These are phyloP conservation scores for Cordia subcordata DNA, from an alignment of 257 asterid species.

Conservation along the genomic window DNA sequence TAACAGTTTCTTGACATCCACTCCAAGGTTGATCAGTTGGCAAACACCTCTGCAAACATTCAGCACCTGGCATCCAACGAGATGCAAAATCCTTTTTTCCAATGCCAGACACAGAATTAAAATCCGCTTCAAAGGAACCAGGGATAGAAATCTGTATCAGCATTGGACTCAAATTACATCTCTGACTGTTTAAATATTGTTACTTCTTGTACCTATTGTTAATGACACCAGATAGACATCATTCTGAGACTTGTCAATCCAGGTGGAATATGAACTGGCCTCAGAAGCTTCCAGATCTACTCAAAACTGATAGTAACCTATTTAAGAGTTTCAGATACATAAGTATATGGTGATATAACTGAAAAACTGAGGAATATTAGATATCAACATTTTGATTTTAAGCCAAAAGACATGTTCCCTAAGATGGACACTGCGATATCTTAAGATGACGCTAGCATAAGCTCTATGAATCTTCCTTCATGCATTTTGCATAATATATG, in stretches of 20 bases:
- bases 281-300: background rate
- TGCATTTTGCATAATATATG: too few relatives aligned
- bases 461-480: too few relatives aligned
- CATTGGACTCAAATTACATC: background rate
- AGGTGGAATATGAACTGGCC: background rate
- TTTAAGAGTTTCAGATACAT: background rate
- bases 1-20: constrained; percentile 8
- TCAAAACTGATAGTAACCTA: background rate
- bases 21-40: constrained; percentile 13
- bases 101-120: constrained; percentile 10
- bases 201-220: background rate
- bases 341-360: background rate
- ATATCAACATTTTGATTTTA: too few relatives aligned
- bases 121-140: constrained; percentile 19
- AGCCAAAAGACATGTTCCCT: too few relatives aligned
- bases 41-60: constrained; percentile 16
- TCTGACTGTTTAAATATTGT: background rate
- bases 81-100: constrained; percentile 14
- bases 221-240: background rate
- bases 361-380: background rate
- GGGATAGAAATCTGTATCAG: constrained; percentile 17
- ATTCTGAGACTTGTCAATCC: too few relatives aligned
- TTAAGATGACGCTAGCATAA: too few relatives aligned
- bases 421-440: too few relatives aligned
- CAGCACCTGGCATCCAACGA: constrained; percentile 15